Conservation (phyloP, 371 early-diverging fungal genomes). For the Mortierella sp. region DNA sequence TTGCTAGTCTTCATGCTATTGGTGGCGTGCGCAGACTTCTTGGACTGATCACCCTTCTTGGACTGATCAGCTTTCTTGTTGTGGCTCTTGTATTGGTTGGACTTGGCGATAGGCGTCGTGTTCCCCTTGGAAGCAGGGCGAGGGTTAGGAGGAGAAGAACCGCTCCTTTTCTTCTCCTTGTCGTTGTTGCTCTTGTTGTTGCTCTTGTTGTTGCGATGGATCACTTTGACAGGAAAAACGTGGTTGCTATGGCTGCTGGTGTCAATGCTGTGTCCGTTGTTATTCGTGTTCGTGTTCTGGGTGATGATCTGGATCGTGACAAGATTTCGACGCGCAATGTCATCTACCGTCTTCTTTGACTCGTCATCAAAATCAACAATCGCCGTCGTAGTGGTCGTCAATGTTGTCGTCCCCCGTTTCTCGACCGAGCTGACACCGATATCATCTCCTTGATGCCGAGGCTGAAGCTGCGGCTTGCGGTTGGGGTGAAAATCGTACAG, state of each 20-base stretch:
- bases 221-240: conserved; percentile 12
- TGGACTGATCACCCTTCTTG: background rate
- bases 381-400: conserved; percentile 2
- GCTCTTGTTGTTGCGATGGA: background rate
- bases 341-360: background rate
- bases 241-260: background rate
- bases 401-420: background rate
- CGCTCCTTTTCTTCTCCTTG: background rate
- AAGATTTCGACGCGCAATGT: conserved; percentile 17
- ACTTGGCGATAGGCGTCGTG: background rate
- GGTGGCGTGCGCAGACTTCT: background rate
- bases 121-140: background rate
- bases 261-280: conserved; percentile 23
- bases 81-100: background rate
- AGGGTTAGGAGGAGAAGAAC: background rate
- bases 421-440: background rate
- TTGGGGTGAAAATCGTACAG: background rate
- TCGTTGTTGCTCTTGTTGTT: background rate
- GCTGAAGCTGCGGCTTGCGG: background rate
- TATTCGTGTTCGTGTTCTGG: conserved; percentile 32
- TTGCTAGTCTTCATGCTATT: background rate
- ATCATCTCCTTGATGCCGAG: background rate
- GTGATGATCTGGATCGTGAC: conserved; percentile 37
- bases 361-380: conserved; percentile 2
- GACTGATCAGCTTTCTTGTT: background rate